Percentiles rank a stretch among this genome's conserved stretches.
phyloP scores from a whole-genome alignment of 805 yeast genomes.

The Tetrapisispora phaffii region DNA sequence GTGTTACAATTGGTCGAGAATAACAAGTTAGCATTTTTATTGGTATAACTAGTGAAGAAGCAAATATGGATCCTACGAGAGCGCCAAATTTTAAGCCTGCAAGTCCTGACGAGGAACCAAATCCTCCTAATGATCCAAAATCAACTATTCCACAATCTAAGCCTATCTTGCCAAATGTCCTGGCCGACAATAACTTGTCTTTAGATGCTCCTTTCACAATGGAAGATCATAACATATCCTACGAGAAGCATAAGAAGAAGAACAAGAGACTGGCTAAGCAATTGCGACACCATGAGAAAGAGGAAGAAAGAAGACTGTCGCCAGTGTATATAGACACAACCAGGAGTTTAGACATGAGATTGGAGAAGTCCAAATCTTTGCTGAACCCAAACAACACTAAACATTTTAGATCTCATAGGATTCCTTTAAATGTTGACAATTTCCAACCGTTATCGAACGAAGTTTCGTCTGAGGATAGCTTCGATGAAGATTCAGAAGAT shows the following conservation, averaged over 20 bases:
- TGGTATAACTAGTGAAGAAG: background rate
- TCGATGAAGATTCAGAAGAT: conserved; percentile 1
- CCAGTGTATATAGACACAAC: background rate
- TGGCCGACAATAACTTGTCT: conserved; percentile 63
- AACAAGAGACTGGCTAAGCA: conserved; percentile 1
- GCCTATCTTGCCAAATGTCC: conserved; percentile 69
- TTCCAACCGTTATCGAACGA: conserved; percentile 45
- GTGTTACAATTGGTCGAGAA: too few relatives aligned
- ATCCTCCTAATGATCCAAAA: conserved; percentile 58
- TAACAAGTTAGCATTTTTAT: too few relatives aligned
- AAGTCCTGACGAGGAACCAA: conserved; percentile 48
- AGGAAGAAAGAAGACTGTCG: conserved; percentile 1
- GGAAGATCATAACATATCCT: conserved; percentile 1
- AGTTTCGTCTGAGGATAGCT: conserved; percentile 34
- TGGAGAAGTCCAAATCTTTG: background rate
- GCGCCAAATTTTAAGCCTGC: conserved; percentile 90
- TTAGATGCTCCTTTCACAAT: conserved; percentile 54
- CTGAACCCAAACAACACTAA: background rate
- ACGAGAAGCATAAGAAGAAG: conserved; percentile 1
- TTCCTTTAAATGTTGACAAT: conserved; percentile 50
- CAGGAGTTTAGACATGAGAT: background rate
- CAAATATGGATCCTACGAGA: conserved; percentile 78
- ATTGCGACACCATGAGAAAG: background rate
- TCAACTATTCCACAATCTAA: conserved; percentile 60
- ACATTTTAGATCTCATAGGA: conserved; percentile 12